Conservation (phyloP, 2,329 filamentous ascomycete genomes). For the Phaeosphaeriaceae sp. region DNA sequence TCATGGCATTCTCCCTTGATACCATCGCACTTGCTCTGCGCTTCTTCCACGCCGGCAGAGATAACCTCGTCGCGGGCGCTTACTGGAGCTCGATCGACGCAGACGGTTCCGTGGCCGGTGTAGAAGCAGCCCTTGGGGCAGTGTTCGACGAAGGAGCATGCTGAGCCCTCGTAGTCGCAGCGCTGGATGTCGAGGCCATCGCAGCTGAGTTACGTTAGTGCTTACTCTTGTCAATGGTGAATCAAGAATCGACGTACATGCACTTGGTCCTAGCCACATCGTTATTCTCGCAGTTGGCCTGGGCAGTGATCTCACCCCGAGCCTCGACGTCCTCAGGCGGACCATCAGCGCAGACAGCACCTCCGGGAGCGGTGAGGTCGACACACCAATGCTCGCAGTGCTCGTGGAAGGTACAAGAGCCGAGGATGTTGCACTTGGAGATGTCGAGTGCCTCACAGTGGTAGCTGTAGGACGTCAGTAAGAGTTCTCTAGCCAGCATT, state of each 20-base stretch:
- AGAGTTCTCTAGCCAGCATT: not conserved
- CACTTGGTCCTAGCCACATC: not conserved
- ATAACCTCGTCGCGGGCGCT: not conserved
- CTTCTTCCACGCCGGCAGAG: not conserved
- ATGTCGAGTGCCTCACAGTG: constrained; percentile 1
- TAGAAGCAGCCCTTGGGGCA: constrained; percentile 5
- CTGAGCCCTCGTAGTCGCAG: not conserved
- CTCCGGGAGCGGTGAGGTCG: not conserved
- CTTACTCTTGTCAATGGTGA: not conserved
- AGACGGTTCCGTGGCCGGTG: not conserved
- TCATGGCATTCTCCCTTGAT: not conserved
- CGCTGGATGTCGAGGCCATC: not conserved
- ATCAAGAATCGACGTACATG: not conserved
- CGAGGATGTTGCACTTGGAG: not conserved
- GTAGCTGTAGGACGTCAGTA: not conserved
- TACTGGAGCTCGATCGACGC: not conserved
- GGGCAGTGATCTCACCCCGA: not conserved
- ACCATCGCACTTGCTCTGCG: not conserved
- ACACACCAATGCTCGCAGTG: not conserved
- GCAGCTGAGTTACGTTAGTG: not conserved
- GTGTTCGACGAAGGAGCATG: constrained; percentile 1
- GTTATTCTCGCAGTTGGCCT: not conserved
- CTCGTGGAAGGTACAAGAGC: not conserved
- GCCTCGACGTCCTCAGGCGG: not conserved
- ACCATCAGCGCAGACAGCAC: not conserved